Evolutionary conservation across 331 rosid genomes (phyloP).

Genomic region (Saraca asoca): DNA sequence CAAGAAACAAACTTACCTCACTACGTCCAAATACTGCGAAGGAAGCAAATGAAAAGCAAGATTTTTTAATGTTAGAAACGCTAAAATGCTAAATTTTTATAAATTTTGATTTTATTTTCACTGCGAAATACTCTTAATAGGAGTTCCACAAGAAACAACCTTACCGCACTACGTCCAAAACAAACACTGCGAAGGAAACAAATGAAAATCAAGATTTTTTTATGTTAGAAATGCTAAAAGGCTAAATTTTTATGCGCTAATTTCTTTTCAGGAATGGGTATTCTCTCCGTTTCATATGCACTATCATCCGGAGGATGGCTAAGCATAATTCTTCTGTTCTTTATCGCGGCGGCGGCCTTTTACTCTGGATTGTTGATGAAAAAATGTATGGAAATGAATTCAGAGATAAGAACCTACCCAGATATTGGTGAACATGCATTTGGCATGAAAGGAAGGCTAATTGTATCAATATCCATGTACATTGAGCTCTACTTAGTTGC

Average conservation of each 20-base stretch:
- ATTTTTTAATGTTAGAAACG: too few relatives aligned
- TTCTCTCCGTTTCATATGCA: constrained; percentile 86
- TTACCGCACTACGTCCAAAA: too few relatives aligned
- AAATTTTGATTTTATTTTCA: too few relatives aligned
- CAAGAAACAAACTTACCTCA: too few relatives aligned
- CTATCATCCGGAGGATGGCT: constrained; percentile 87
- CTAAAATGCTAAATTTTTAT: neutral
- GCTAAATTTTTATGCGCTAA: neutral
- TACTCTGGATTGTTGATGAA: constrained; percentile 66
- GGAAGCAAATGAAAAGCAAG: too few relatives aligned
- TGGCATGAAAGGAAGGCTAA: constrained; percentile 57
- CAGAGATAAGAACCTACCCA: constrained; percentile 63
- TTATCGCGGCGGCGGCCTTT: constrained; percentile 49
- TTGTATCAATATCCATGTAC: constrained; percentile 61
- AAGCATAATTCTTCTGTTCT: constrained; percentile 57
- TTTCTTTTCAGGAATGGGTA: constrained; percentile 73
- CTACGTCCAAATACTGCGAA: too few relatives aligned
- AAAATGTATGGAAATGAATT: constrained; percentile 70
- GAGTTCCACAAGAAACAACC: too few relatives aligned
- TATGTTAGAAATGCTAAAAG: neutral
- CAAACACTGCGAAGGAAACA: too few relatives aligned
- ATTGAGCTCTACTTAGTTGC: constrained; percentile 70
- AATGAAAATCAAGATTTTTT: too few relatives aligned
- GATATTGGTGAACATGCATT: constrained; percentile 81
- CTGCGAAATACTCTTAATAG: too few relatives aligned